Conservation (phyloP, 768 basidiomycete species). For the Plicaturopsis crispa region DNA sequence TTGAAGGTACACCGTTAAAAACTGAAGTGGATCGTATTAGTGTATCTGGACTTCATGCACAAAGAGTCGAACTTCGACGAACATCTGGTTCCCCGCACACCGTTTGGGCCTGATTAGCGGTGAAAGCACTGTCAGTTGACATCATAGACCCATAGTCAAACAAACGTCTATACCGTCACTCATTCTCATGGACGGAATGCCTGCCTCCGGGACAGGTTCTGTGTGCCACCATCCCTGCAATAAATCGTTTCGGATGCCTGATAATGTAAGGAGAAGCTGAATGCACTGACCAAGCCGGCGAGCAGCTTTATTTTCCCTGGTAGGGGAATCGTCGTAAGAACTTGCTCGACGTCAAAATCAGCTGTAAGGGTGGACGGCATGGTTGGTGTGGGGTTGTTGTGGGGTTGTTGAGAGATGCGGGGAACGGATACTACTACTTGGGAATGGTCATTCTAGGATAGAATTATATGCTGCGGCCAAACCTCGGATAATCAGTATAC, state of each 20-base stretch:
- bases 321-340: constrained; percentile 27
- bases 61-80: no score
- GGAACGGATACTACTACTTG: no score
- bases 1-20: constrained; percentile 49
- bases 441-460: no score
- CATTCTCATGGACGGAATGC: constrained; percentile 33
- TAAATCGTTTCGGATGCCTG: not conserved
- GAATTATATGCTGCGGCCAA: no score
- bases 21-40: no score
- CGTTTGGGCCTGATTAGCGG: constrained; percentile 31
- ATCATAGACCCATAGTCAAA: not conserved
- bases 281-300: constrained; percentile 26
- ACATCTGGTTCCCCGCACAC: constrained; percentile 40
- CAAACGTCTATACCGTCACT: constrained; percentile 31
- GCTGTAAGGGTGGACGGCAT: not conserved
- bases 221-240: constrained; percentile 43
- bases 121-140: not conserved
- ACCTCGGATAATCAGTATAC: no score
- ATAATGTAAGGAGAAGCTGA: not conserved
- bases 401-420: no score
- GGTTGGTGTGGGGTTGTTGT: no score
- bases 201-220: constrained; percentile 29
- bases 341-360: constrained; percentile 27
- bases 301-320: constrained; percentile 38
- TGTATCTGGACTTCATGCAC: no score